A percentile compares a stretch with the other conserved stretches of the same genome.
Conservation (phyloP, 305 asterid species). For the Andrographis paniculata region DNA sequence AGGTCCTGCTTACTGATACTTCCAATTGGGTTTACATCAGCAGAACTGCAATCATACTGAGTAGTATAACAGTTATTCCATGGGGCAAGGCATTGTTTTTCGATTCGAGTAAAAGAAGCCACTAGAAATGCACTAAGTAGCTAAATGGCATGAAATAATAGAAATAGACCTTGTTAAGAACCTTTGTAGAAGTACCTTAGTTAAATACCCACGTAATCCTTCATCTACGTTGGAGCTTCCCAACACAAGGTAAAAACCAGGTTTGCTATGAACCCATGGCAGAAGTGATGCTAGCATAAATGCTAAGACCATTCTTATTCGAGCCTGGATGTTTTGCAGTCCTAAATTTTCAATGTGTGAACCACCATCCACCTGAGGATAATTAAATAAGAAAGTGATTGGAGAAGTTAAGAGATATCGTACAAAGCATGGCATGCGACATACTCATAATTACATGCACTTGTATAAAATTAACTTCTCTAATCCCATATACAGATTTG, state of each 20-base stretch:
- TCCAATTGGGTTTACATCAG: conserved; percentile 96
- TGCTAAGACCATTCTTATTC: conserved; percentile 88
- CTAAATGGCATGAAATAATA: conserved; percentile 10
- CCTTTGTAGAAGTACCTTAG: conserved; percentile 52
- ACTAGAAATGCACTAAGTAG: not conserved
- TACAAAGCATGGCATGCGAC: conserved; percentile 4
- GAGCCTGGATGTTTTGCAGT: conserved; percentile 94
- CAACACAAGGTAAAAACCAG: conserved; percentile 86
- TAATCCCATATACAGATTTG: no score
- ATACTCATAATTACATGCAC: no score
- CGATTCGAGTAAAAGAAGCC: conserved; percentile 4
- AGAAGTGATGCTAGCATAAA: conserved; percentile 94
- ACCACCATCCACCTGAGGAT: conserved; percentile 90
- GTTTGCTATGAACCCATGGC: conserved; percentile 97
- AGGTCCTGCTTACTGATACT: conserved; percentile 94
- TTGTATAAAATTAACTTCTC: no score
- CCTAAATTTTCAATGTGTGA: conserved; percentile 90
- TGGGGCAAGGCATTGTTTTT: not conserved
- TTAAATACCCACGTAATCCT: conserved; percentile 91
- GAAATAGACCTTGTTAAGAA: conserved; percentile 12
- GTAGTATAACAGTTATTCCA: conserved; percentile 9
- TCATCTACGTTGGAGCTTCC: conserved; percentile 99
- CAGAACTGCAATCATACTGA: conserved; percentile 98
- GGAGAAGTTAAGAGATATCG: not conserved
- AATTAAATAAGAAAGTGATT: not conserved